Conservation (phyloP, 2,329 filamentous ascomycete genomes). For the Grosmannia serpens region DNA sequence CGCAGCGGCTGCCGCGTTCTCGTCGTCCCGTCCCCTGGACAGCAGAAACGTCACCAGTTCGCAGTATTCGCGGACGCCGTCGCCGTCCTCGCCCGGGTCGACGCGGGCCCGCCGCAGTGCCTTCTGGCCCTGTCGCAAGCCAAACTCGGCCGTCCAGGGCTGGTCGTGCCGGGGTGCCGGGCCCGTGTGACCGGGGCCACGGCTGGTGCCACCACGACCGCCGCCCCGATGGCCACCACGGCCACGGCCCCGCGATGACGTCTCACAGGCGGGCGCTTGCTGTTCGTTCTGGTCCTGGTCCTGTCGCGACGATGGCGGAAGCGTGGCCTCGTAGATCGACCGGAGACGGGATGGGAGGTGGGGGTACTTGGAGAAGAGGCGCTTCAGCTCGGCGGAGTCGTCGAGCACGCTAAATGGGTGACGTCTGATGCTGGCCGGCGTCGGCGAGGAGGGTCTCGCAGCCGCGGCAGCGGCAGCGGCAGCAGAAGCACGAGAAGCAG, state of each 20-base stretch:
- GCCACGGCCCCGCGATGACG: background rate
- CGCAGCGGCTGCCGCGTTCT: slow-evolving; percentile 13
- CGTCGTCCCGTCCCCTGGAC: slow-evolving; percentile 16
- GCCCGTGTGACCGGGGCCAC: background rate
- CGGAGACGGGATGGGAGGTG: slow-evolving; percentile 33
- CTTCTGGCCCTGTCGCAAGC: slow-evolving; percentile 42
- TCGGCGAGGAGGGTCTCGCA: background rate
- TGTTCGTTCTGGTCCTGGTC: background rate
- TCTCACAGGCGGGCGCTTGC: background rate
- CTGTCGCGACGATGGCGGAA: slow-evolving; percentile 27
- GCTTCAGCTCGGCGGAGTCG: slow-evolving; percentile 34
- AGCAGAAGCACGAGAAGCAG: background rate
- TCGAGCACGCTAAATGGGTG: slow-evolving; percentile 42
- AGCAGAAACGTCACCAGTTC: slow-evolving; percentile 43
- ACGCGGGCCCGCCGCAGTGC: slow-evolving; percentile 39
- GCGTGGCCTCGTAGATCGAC: slow-evolving; percentile 37
- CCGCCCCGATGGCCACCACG: background rate
- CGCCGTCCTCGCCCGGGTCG: slow-evolving; percentile 41
- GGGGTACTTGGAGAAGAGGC: slow-evolving; percentile 43
- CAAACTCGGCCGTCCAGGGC: slow-evolving; percentile 46
- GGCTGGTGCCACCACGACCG: background rate
- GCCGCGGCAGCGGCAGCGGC: background rate
- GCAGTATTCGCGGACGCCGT: slow-evolving; percentile 49
- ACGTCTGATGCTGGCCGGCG: background rate
- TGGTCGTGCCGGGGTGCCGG: slow-evolving; percentile 9